Evolutionary conservation across 148 eudicot species (phyloP).

Genomic region (Fagopyrum tataricum): DNA sequence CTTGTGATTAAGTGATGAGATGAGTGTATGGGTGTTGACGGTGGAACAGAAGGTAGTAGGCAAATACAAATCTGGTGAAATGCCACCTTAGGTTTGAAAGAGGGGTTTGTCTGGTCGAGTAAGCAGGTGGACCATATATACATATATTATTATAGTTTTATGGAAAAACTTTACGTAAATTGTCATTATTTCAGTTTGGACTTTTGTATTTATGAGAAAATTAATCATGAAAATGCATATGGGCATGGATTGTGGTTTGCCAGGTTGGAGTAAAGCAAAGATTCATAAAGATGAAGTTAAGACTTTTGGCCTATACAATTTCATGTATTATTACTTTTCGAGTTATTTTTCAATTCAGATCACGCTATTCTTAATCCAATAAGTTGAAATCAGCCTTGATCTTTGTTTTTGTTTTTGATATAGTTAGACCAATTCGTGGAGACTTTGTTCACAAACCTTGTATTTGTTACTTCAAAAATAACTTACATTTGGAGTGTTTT

Average conservation of each 20-base stretch:
- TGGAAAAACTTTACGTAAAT: not conserved
- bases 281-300: too few species aligned
- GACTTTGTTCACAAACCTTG: too few species aligned
- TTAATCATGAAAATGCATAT: not conserved
- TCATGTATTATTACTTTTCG: too few species aligned
- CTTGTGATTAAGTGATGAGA: not conserved
- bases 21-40: not conserved
- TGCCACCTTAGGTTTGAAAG: not conserved
- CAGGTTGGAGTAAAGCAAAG: not conserved
- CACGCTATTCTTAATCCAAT: too few species aligned
- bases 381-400: too few species aligned
- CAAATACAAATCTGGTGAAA: conserved; percentile 6
- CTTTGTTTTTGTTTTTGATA: too few species aligned
- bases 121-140: not conserved
- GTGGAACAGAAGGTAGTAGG: conserved; percentile 4
- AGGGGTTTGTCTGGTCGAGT: not conserved
- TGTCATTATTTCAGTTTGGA: not conserved
- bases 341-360: too few species aligned
- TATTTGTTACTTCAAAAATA: too few species aligned
- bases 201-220: not conserved
- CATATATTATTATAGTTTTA: not conserved
- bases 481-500: too few species aligned
- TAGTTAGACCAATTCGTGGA: too few species aligned
- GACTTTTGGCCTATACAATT: too few species aligned
- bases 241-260: not conserved